A percentile compares a stretch with the other conserved stretches of the same genome.
phyloP scores from a whole-genome alignment of 495 filamentous ascomycete species.

The Hyaloscypha bicolor region DNA sequence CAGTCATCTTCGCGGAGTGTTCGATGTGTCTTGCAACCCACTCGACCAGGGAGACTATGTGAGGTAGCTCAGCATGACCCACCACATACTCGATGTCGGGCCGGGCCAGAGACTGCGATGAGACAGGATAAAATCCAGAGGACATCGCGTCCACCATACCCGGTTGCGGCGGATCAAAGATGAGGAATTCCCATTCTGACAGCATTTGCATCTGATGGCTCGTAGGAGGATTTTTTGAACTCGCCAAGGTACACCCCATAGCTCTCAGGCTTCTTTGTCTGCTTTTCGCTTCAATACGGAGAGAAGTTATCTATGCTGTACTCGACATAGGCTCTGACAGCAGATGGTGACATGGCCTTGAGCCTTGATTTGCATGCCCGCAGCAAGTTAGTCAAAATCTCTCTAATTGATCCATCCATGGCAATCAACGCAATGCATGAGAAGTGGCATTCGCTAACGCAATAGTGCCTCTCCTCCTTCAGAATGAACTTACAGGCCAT shows the following conservation, averaged over 20 bases:
- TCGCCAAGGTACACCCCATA: slow-evolving; percentile 50
- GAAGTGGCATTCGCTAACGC: too few relatives aligned
- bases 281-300: slow-evolving; percentile 2
- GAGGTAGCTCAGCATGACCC: background rate
- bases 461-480: too few relatives aligned
- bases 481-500: slow-evolving; percentile 11
- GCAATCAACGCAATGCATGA: background rate
- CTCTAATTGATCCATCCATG: background rate
- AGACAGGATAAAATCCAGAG: slow-evolving; percentile 14
- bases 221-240: slow-evolving; percentile 40
- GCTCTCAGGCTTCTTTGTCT: slow-evolving; percentile 29
- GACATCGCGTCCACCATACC: slow-evolving; percentile 42
- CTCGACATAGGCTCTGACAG: slow-evolving; percentile 9
- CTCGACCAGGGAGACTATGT: slow-evolving; percentile 8
- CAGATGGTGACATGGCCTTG: background rate
- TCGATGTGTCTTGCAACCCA: slow-evolving; percentile 8
- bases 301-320: slow-evolving; percentile 5
- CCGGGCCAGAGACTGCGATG: slow-evolving; percentile 15
- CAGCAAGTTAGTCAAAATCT: background rate
- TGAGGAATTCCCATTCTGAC: slow-evolving; percentile 46
- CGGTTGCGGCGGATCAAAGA: slow-evolving; percentile 43
- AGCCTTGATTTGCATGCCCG: slow-evolving; percentile 10
- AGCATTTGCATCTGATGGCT: slow-evolving; percentile 39
- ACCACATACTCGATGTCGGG: slow-evolving; percentile 12
- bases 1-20: slow-evolving; percentile 10